Evolutionary conservation across 1,284 basidiomycete species (phyloP).

Genomic region (Cryptococcus sp.): DNA sequence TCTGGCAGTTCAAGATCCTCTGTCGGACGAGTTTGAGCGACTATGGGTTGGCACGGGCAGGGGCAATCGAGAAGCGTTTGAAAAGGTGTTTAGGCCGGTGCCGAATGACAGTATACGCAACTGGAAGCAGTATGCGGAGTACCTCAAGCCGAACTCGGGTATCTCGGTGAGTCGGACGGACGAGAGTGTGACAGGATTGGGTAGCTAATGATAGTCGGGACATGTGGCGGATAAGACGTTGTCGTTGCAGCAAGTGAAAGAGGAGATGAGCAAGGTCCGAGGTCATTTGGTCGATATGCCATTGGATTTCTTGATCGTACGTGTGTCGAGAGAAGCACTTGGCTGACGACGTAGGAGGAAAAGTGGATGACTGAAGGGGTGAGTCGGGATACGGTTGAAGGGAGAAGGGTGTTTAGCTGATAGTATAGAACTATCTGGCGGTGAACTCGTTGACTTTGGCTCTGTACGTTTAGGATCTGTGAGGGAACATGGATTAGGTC

Average conservation of each 20-base stretch:
- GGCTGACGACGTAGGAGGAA: constrained; percentile 18
- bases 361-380: constrained; percentile 35
- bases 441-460: constrained; percentile 41
- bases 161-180: constrained; percentile 30
- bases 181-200: too few relatives aligned
- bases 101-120: constrained; percentile 71
- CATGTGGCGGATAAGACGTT: constrained; percentile 67
- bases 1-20: constrained; percentile 68
- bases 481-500: too few relatives aligned
- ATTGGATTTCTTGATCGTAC: constrained; percentile 39
- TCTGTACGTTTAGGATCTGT: constrained; percentile 40
- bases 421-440: constrained; percentile 28
- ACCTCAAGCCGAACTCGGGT: constrained; percentile 37
- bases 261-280: constrained; percentile 60
- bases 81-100: constrained; percentile 48
- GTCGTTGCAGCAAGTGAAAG: constrained; percentile 62
- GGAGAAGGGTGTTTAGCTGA: constrained; percentile 4
- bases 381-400: constrained; percentile 5
- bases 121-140: constrained; percentile 71
- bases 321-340: too few relatives aligned
- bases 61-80: constrained; percentile 69
- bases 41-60: constrained; percentile 70
- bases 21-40: constrained; percentile 57
- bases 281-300: constrained; percentile 52
- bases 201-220: constrained; percentile 63